Conservation (phyloP, 1,284 basidiomycete genomes). For the Pyrrhoderma lamaoense region DNA sequence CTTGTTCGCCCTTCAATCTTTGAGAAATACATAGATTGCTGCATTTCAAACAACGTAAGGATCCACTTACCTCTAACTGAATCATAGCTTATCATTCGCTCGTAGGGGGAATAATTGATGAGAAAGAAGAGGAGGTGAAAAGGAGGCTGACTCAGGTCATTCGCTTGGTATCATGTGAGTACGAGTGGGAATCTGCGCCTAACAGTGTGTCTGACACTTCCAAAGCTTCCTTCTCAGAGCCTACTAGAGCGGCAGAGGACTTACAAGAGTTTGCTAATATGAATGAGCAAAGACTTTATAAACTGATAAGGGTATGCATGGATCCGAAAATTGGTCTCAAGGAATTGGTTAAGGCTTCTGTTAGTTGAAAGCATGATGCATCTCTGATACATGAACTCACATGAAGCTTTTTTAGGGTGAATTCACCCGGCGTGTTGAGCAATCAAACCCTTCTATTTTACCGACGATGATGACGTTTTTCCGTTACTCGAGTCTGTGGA, state of each 20-base stretch:
- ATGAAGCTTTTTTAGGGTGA: conserved; percentile 47
- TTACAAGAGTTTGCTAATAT: conserved; percentile 77
- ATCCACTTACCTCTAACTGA: background rate
- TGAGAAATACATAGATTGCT: conserved; percentile 61
- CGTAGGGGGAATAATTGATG: conserved; percentile 82
- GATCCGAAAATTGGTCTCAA: conserved; percentile 83
- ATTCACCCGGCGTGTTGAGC: conserved; percentile 69
- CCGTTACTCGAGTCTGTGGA: conserved; percentile 62
- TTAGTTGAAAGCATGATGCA: conserved; percentile 25
- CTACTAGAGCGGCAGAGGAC: conserved; percentile 71
- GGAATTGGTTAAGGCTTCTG: conserved; percentile 70
- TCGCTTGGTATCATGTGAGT: conserved; percentile 54
- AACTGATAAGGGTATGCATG: conserved; percentile 73
- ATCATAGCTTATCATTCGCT: conserved; percentile 12
- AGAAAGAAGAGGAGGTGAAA: conserved; percentile 60
- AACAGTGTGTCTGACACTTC: conserved; percentile 10
- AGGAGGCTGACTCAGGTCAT: conserved; percentile 48
- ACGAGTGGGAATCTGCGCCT: background rate
- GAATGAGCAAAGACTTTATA: conserved; percentile 84
- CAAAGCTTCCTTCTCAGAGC: conserved; percentile 59
- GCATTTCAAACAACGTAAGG: conserved; percentile 72
- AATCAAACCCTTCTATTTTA: conserved; percentile 52
- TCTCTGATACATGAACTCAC: background rate
- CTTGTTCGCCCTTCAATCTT: conserved; percentile 53
- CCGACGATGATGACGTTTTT: conserved; percentile 72